These are phyloP conservation scores for Dimocarpus longan DNA, from an alignment of 345 rosid species.

Conservation along the genomic window DNA sequence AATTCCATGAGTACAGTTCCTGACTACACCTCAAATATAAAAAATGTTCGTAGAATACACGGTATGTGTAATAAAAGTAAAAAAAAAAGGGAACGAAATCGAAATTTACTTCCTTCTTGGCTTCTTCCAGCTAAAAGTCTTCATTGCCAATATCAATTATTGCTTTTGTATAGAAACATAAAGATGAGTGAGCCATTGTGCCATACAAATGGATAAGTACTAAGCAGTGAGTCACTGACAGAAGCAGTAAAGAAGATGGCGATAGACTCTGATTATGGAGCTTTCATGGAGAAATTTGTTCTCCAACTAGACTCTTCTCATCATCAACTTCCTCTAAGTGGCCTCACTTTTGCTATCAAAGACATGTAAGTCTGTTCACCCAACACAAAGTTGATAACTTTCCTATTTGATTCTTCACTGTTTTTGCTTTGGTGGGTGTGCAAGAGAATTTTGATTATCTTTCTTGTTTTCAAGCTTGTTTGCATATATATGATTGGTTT, in stretches of 20 bases:
- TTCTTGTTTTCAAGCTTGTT: neutral
- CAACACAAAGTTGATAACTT: neutral
- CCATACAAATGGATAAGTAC: neutral
- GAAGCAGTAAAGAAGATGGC: slow-evolving; percentile 41
- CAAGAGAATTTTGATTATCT: neutral
- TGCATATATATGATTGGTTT: neutral
- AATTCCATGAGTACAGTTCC: too few species aligned
- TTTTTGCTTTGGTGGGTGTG: neutral
- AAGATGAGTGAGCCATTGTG: neutral
- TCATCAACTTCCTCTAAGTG: slow-evolving; percentile 52
- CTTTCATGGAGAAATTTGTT: slow-evolving; percentile 74
- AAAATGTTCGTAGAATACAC: too few species aligned
- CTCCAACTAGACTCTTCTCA: slow-evolving; percentile 52
- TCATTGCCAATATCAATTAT: too few species aligned
- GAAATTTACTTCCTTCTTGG: too few species aligned
- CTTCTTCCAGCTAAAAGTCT: too few species aligned
- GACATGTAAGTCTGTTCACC: slow-evolving; percentile 61
- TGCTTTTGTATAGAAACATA: neutral
- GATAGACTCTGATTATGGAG: slow-evolving; percentile 58
- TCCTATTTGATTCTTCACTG: neutral
- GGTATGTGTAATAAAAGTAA: too few species aligned
- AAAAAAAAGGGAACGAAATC: too few species aligned
- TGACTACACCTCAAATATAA: too few species aligned
- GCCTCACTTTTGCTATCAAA: slow-evolving; percentile 81
- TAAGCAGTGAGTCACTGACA: neutral